Evolutionary conservation across 2,329 filamentous ascomycete species (phyloP).

Genomic region (Simplicillium sp.): DNA sequence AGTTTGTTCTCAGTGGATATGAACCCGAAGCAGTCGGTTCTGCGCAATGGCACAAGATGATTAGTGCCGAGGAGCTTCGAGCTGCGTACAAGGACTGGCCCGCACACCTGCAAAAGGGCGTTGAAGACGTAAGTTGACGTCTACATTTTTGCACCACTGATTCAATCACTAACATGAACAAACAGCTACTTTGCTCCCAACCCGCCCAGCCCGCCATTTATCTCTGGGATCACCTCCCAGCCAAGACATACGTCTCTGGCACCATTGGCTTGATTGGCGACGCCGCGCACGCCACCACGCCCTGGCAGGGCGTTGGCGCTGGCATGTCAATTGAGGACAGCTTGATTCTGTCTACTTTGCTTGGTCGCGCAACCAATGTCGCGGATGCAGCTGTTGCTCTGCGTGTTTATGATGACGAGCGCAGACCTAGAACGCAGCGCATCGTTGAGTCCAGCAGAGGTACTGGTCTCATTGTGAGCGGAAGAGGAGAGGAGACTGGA

Average conservation of each 20-base stretch:
- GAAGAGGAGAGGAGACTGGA: no score
- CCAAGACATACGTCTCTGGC: constrained; percentile 8
- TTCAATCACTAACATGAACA: no score
- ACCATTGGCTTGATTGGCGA: constrained; percentile 13
- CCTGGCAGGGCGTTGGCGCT: constrained; percentile 15
- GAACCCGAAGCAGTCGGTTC: no score
- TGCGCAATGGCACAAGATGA: no score
- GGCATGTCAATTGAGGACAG: constrained; percentile 19
- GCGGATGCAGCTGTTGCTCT: neutral
- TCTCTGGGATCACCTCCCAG: constrained; percentile 5
- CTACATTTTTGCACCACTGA: no score
- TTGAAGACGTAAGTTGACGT: no score
- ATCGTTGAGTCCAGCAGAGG: neutral
- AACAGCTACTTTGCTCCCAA: no score
- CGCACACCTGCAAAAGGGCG: no score
- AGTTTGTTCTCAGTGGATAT: no score
- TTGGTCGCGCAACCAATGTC: neutral
- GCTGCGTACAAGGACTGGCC: no score
- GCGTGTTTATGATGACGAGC: neutral
- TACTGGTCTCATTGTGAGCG: no score
- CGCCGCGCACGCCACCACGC: constrained; percentile 15
- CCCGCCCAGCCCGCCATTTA: constrained; percentile 10
- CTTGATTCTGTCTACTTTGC: constrained; percentile 1
- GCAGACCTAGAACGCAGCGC: neutral
- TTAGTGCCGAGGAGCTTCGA: no score